Percentiles rank a stretch among this genome's conserved stretches.
Conservation (phyloP, 2,329 filamentous ascomycete genomes). For the Scleromitrula shiraiana region DNA sequence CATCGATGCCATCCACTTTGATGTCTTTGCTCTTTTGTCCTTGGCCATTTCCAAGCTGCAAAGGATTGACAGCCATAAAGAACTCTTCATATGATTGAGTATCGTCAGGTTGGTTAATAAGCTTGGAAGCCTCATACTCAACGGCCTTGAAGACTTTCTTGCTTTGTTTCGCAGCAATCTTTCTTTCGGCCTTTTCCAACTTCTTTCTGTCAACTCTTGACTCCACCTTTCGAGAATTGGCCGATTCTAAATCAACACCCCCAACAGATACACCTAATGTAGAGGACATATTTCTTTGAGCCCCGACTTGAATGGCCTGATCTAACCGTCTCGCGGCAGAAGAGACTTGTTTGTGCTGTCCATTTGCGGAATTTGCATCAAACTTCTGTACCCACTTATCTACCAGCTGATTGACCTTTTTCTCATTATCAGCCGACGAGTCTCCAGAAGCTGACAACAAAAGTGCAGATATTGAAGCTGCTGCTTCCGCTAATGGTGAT, state of each 20-base stretch:
- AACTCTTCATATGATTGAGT: constrained; percentile 97
- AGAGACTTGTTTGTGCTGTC: constrained; percentile 60
- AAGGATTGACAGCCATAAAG: constrained; percentile 98
- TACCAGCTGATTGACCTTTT: constrained; percentile 74
- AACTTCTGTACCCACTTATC: constrained; percentile 84
- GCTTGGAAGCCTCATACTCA: constrained; percentile 88
- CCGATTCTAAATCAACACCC: constrained; percentile 86
- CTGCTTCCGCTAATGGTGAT: constrained; percentile 78
- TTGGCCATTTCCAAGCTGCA: constrained; percentile 69
- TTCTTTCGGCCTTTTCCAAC: constrained; percentile 94
- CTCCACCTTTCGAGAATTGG: constrained; percentile 88
- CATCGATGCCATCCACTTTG: constrained; percentile 93
- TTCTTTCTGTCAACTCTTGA: constrained; percentile 98
- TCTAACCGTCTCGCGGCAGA: constrained; percentile 79
- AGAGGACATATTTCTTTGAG: constrained; percentile 92
- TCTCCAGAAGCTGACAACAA: constrained; percentile 90
- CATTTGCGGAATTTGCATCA: constrained; percentile 63
- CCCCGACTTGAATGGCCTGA: constrained; percentile 88
- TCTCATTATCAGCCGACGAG: constrained; percentile 61
- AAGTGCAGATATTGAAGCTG: constrained; percentile 75
- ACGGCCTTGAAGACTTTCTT: constrained; percentile 98
- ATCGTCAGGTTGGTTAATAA: constrained; percentile 75
- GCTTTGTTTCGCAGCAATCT: constrained; percentile 96
- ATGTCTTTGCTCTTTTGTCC: constrained; percentile 95
- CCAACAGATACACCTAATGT: constrained; percentile 81